Conservation (phyloP, 192 early-diverging fungal genomes). For the Nowakowskiella sp. region DNA sequence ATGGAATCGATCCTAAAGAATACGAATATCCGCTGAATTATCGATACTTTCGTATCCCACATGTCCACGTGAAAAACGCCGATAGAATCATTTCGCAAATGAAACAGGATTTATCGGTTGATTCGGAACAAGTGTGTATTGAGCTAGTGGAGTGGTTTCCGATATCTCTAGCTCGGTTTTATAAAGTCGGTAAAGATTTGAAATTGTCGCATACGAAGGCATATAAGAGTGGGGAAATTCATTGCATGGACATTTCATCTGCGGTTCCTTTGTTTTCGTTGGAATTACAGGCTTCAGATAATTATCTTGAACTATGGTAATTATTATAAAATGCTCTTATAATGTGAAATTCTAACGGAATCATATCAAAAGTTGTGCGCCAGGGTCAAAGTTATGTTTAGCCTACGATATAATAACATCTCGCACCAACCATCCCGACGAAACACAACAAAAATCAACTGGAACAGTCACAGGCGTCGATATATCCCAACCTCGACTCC, state of each 20-base stretch:
- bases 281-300: conserved; percentile 60
- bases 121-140: conserved; percentile 37
- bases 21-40: conserved; percentile 57
- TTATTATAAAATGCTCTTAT: neutral
- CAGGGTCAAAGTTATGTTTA: conserved; percentile 82
- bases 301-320: conserved; percentile 79
- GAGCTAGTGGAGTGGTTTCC: conserved; percentile 36
- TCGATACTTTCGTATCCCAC: conserved; percentile 68
- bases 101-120: too few relatives aligned
- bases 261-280: conserved; percentile 77
- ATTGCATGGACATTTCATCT: conserved; percentile 78
- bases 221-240: conserved; percentile 38
- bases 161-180: conserved; percentile 39
- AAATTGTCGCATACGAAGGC: conserved; percentile 40
- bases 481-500: conserved; percentile 59
- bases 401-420: conserved; percentile 57
- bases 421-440: neutral
- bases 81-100: too few relatives aligned
- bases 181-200: conserved; percentile 35
- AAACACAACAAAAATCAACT: conserved; percentile 15
- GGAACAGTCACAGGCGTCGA: conserved; percentile 92
- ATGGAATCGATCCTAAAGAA: conserved; percentile 57
- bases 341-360: neutral
- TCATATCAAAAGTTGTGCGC: conserved; percentile 62
- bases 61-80: conserved; percentile 19